Evolutionary conservation across 257 asterid species (phyloP).

Genomic region (Ajuga chamaepitys): DNA sequence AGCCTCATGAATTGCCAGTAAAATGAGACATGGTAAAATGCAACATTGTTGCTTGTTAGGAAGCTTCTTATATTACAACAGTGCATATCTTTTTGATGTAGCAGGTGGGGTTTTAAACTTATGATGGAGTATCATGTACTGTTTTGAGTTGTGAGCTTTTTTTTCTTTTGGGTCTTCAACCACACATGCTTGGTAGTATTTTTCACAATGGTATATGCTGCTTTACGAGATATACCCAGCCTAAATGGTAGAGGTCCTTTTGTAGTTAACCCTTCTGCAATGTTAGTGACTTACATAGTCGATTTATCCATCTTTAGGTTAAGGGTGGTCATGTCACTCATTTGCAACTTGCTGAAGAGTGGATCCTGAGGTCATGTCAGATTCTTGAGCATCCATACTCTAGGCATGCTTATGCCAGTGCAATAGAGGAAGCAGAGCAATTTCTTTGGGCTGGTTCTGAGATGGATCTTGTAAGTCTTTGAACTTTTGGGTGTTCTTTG

Average conservation of each 20-base stretch:
- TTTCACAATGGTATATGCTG: background rate
- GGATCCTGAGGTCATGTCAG: slow-evolving; percentile 56
- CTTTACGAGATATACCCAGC: slow-evolving; percentile 8
- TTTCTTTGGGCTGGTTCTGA: slow-evolving; percentile 96
- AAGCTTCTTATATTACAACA: background rate
- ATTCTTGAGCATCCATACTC: slow-evolving; percentile 59
- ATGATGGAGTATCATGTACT: background rate
- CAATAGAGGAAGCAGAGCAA: slow-evolving; percentile 75
- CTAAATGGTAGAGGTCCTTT: background rate
- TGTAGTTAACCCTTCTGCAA: slow-evolving; percentile 3
- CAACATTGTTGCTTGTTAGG: slow-evolving; percentile 1
- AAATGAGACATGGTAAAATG: background rate
- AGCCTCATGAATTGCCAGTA: background rate
- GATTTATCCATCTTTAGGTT: slow-evolving; percentile 39
- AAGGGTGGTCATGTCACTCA: slow-evolving; percentile 56
- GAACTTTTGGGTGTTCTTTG: slow-evolving; percentile 6
- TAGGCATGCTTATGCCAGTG: slow-evolving; percentile 46
- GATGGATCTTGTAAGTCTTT: slow-evolving; percentile 70
- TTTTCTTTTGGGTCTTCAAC: slow-evolving; percentile 6
- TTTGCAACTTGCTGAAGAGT: slow-evolving; percentile 77
- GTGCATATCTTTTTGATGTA: background rate
- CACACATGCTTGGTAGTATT: background rate
- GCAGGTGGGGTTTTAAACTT: background rate
- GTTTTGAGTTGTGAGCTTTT: slow-evolving; percentile 9
- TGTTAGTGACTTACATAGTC: background rate